Conservation (phyloP, 148 eudicot genomes). For the Dianthus caryophyllus region DNA sequence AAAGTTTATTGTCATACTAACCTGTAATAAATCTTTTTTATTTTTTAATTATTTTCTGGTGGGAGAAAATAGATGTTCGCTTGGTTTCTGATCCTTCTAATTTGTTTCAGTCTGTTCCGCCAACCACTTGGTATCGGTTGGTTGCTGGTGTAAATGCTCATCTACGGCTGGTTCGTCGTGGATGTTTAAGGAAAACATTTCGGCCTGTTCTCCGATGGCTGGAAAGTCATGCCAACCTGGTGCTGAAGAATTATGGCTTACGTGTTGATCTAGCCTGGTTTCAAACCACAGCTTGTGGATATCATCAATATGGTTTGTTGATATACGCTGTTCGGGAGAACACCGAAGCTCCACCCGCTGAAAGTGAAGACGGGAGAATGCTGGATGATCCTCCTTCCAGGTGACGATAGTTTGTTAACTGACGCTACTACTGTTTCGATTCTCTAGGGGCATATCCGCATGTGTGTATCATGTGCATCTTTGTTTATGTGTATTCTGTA, state of each 20-base stretch:
- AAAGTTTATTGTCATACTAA: background rate
- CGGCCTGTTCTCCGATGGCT: conserved; percentile 72
- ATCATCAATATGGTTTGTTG: conserved; percentile 79
- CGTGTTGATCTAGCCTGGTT: conserved; percentile 82
- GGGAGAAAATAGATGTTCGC: background rate
- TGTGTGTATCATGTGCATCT: conserved; percentile 3
- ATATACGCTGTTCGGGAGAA: conserved; percentile 53
- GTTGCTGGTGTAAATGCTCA: conserved; percentile 98
- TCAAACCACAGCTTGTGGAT: conserved; percentile 72
- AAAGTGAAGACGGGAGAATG: conserved; percentile 37
- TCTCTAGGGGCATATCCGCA: background rate
- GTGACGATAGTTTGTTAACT: conserved; percentile 29
- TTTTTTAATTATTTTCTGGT: too few relatives aligned
- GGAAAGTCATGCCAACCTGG: conserved; percentile 86
- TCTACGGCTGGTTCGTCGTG: conserved; percentile 78
- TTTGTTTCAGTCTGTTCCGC: conserved; percentile 65
- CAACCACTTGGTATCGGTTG: conserved; percentile 92
- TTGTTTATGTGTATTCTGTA: conserved; percentile 1
- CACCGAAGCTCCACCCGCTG: conserved; percentile 35
- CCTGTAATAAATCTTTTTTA: background rate
- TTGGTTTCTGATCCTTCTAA: conserved; percentile 4
- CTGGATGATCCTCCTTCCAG: conserved; percentile 40
- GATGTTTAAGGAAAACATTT: conserved; percentile 69
- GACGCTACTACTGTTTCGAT: background rate
- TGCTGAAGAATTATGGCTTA: conserved; percentile 52